Evolutionary conservation across 169 alveolate genomes (phyloP).

Genomic region (Cyclospora cayetanensis): DNA sequence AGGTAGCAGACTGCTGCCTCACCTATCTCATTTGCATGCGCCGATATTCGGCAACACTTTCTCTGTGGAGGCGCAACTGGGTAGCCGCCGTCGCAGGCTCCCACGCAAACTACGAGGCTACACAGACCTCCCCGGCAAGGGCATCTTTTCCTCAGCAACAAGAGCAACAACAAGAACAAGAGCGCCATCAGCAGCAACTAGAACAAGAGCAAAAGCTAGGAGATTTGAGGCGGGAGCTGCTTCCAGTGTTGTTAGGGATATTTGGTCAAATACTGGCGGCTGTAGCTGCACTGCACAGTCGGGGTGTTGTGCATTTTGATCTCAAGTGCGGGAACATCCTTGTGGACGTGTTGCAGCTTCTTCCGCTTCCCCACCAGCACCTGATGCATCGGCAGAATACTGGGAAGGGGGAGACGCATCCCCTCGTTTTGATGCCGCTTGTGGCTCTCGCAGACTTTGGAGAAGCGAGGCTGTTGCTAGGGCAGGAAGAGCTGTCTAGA

Average conservation of each 20-base stretch:
- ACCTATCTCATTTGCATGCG: neutral
- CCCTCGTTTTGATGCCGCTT: conserved; percentile 77
- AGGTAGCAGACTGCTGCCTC: neutral
- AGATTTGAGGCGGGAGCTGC: neutral
- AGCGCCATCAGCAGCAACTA: conserved; percentile 24
- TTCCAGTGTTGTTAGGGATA: conserved; percentile 69
- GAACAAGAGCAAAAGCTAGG: neutral
- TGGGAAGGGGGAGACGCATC: neutral
- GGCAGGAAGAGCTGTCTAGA: neutral
- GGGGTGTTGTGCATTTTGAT: conserved; percentile 93
- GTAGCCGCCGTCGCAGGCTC: neutral
- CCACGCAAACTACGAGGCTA: neutral
- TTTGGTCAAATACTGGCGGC: conserved; percentile 88
- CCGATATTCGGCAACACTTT: neutral
- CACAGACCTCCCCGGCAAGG: neutral
- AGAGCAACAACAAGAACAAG: conserved; percentile 1
- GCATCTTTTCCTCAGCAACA: neutral
- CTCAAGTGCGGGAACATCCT: conserved; percentile 93
- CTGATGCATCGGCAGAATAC: neutral
- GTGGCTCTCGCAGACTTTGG: conserved; percentile 93
- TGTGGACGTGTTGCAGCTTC: conserved; percentile 69
- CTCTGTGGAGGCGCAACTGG: neutral
- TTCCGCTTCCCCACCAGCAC: conserved; percentile 36
- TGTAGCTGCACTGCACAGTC: conserved; percentile 86
- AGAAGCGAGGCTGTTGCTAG: conserved; percentile 87